Evolutionary conservation across 371 early-diverging fungal genomes (phyloP), one percentile per base, ranked within the genome.

Genomic region (Syncephalastrum sp.): DNA sequence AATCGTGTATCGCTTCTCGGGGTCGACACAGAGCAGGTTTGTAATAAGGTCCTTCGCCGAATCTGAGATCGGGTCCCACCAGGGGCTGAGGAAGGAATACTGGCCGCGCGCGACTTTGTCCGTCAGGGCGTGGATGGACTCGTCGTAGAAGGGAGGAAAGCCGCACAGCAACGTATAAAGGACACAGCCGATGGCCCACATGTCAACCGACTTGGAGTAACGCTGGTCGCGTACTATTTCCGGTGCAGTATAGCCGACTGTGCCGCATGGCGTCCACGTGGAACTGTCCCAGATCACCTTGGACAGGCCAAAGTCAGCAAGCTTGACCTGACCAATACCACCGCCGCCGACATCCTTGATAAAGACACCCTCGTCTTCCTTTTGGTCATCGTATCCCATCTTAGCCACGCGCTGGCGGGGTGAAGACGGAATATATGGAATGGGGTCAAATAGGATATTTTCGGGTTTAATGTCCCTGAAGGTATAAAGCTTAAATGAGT

Each of bases 141-240:
- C 91, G 57, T 91, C 92, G 63, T 90, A 91, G 65, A 94, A 94
- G 8, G 96, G 95, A 49, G 94, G 95, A 66, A 90, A 92, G 0
- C 95, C 96, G 57, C 92, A 91, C 13, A 95, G 76, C 66, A 94
- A 68, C 1, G 93, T 91, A 60, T 94, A 96, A 5, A 94, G 80
- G 47, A 96, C 92, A 67, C 94, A 94, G 41, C 96, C 96, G 47
- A 94, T 81, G 15, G 94, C 91, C 96, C 96, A 96, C 86, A 93
- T 88, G 68, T 96, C 96, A 10, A 94, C 95, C 15, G 87, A 82
- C 69, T 88, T 90, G 49, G 87, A 87, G 65, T 93, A 91, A 6
- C 85, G 74, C 62, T 91, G 85, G 65, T 91, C 90, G 44, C 82
- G 82, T 44, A 95, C 85, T 41, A 94, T 91, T 67, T 95, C 95